phyloP scores from a whole-genome alignment of 2,329 filamentous ascomycete genomes.

The Arthroderma sp. region DNA sequence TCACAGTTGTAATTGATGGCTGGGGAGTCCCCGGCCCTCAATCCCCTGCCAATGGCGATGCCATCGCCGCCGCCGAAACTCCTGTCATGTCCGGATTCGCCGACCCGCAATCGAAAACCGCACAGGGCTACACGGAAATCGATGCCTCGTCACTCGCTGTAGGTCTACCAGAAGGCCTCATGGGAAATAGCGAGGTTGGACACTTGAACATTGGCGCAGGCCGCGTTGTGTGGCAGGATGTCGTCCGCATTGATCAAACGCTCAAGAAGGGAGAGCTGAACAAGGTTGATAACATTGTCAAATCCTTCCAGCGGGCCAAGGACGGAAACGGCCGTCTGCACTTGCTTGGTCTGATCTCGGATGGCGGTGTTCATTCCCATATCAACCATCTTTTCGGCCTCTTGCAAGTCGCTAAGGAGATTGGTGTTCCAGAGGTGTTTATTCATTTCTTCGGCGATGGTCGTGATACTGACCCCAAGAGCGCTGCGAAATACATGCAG shows the following conservation, averaged over 20 bases:
- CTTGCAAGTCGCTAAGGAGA: slow-evolving; percentile 78
- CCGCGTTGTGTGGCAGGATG: slow-evolving; percentile 95
- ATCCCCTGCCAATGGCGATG: slow-evolving; percentile 81
- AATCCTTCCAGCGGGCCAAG: slow-evolving; percentile 66
- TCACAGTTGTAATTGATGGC: slow-evolving; percentile 89
- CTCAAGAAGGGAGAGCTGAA: slow-evolving; percentile 75
- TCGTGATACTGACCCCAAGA: slow-evolving; percentile 95
- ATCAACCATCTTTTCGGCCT: slow-evolving; percentile 84
- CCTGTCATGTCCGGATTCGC: slow-evolving; percentile 86
- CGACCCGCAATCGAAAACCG: slow-evolving; percentile 51
- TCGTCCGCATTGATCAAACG: slow-evolving; percentile 87
- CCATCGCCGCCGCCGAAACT: slow-evolving; percentile 84
- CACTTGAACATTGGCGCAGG: slow-evolving; percentile 98
- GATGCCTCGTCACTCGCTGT: slow-evolving; percentile 94
- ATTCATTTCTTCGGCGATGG: slow-evolving; percentile 99
- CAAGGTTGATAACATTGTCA: slow-evolving; percentile 63
- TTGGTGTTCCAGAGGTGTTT: slow-evolving; percentile 77
- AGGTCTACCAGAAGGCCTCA: slow-evolving; percentile 87
- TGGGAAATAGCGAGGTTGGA: slow-evolving; percentile 98
- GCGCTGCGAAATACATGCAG: slow-evolving; percentile 74
- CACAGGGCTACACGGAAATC: slow-evolving; percentile 78
- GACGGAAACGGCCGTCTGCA: slow-evolving; percentile 85
- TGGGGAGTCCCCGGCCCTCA: slow-evolving; percentile 79
- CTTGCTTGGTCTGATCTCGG: slow-evolving; percentile 79
- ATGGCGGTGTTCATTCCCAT: slow-evolving; percentile 94